Conservation (phyloP, 768 basidiomycete species). For the Naganishia onofrii region DNA sequence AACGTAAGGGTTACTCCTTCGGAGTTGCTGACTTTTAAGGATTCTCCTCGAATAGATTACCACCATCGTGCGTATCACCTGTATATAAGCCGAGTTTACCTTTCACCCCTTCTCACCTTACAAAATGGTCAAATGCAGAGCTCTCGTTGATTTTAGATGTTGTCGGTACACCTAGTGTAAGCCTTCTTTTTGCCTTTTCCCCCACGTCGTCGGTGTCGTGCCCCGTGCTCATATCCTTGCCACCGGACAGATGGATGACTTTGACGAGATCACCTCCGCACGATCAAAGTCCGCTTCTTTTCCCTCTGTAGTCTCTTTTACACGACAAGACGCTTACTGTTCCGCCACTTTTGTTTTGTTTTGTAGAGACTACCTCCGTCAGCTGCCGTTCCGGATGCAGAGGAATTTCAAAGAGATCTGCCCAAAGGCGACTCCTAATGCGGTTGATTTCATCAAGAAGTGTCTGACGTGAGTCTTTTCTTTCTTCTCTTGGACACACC, state of each 20-base stretch:
- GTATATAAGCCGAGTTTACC: not conserved
- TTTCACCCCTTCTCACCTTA: too few relatives aligned
- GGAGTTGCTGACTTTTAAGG: not conserved
- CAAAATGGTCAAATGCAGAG: too few relatives aligned
- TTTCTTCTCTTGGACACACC: constrained; percentile 56
- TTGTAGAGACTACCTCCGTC: constrained; percentile 76
- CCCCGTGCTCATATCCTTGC: not conserved
- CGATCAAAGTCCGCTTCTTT: constrained; percentile 55
- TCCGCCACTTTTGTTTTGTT: not conserved
- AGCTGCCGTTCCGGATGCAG: constrained; percentile 80
- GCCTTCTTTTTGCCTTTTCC: not conserved
- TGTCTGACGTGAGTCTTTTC: constrained; percentile 47
- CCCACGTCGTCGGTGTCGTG: not conserved
- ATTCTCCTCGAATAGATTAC: constrained; percentile 51
- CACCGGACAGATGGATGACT: constrained; percentile 70
- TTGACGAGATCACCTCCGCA: constrained; percentile 82
- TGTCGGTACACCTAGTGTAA: constrained; percentile 62
- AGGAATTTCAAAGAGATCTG: constrained; percentile 69
- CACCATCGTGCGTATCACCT: constrained; percentile 62
- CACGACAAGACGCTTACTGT: not conserved
- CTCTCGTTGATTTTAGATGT: constrained; percentile 88
- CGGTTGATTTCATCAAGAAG: constrained; percentile 47
- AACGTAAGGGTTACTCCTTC: too few relatives aligned
- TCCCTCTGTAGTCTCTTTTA: not conserved
- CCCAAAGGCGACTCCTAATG: constrained; percentile 65